These are phyloP conservation scores for Camptophora hylomeconis DNA, from an alignment of 2,329 filamentous ascomycete genomes.

Conservation along the genomic window DNA sequence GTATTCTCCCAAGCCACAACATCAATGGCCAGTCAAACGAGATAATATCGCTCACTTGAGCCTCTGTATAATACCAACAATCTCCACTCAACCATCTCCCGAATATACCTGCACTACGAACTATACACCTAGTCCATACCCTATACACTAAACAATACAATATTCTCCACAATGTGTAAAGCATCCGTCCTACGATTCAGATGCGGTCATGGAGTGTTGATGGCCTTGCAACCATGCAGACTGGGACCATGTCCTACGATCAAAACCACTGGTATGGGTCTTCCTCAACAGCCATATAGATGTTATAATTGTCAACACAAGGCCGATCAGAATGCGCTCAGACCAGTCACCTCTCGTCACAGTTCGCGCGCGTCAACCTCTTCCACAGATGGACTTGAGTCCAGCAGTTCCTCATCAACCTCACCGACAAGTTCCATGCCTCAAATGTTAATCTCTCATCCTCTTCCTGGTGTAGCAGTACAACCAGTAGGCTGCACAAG, in stretches of 20 bases:
- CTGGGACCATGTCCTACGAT: slow-evolving; percentile 13
- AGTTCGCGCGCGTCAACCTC: slow-evolving; percentile 9
- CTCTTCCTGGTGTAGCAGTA: slow-evolving; percentile 12
- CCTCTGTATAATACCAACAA: slow-evolving; percentile 4
- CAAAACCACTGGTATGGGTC: slow-evolving; percentile 14
- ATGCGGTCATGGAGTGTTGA: slow-evolving; percentile 16
- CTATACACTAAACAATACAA: no score
- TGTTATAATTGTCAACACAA: slow-evolving; percentile 17
- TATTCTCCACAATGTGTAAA: slow-evolving; percentile 16
- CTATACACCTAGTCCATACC: no score
- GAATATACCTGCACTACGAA: no score
- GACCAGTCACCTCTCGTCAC: slow-evolving; percentile 7
- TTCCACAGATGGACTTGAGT: slow-evolving; percentile 14
- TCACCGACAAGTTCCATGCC: slow-evolving; percentile 2
- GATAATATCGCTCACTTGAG: not conserved
- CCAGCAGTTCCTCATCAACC: slow-evolving; percentile 4
- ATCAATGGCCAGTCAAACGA: not conserved
- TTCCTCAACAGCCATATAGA: slow-evolving; percentile 17
- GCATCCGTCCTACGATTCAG: slow-evolving; percentile 17
- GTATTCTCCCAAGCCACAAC: no score
- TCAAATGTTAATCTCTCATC: slow-evolving; percentile 6
- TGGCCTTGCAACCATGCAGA: slow-evolving; percentile 14
- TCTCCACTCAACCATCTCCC: slow-evolving; percentile 4
- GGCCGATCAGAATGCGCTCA: slow-evolving; percentile 6
- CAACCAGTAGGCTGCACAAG: slow-evolving; percentile 9